Base-by-base conservation (phyloP, 768 basidiomycete species). In the Auricularia cornea region DNA sequence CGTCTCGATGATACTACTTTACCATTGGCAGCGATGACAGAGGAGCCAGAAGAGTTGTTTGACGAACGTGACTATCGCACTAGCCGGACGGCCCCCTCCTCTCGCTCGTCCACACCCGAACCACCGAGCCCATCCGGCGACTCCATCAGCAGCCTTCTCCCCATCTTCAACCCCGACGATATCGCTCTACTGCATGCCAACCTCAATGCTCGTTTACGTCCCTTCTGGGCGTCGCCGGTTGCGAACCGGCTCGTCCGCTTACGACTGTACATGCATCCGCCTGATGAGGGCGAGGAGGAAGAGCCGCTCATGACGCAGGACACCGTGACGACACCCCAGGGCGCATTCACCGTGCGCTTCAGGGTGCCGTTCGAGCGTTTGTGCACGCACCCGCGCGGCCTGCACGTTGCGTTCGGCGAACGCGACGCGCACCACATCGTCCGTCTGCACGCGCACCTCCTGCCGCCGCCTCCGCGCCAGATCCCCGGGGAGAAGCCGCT, bases 141-240 rank as follows among this genome's bases (percentile, higher is more conserved):
- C 23, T 30, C 40, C 62, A 32, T 56, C 56, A 40, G 3, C 20
- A 32, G 2, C n/a, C 57, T 1, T 62, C 66, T 12, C 65, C 66
- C 38, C 26, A 10, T 26, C n/a, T 31, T 66, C 32, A 52, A 59
- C 16, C 64, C 72, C 4, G 66, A 64, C 5, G 74, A 79, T 26
- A 70, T 89, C 20, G 81, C 78, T 3, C 79, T 81, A 29, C 78
- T 88, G 60, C 88, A 94, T 66, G 78, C 79, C 14, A 95, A 94
- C 68, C 80, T 96, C 3, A 89, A 93, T 70, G 73, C 80, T 4
- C 85, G 94, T 0, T 75, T 96, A 29, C 84, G 83, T 59, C 84
- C 87, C 0, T 94, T 96, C 74, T 94, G 91, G 91, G 82, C 87
- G 2, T 84, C 86, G 3, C 84, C 84, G 1, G 76, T 95, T 0